Evolutionary conservation across 345 rosid species (phyloP), one percentile per base, ranked within the genome.

Genomic region (Aurinia saxatilis): DNA sequence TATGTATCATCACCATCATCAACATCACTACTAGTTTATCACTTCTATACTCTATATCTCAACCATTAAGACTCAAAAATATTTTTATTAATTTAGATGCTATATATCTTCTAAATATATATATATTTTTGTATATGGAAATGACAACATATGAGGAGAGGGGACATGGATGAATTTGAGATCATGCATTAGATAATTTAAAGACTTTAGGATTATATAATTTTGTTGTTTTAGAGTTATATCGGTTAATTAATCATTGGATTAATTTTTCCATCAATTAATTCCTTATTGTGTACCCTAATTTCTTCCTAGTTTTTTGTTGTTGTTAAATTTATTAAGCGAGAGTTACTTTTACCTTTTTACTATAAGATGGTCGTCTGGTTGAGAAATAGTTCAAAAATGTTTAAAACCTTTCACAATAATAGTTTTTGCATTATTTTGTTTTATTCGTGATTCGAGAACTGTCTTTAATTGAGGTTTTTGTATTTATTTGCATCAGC

Each of bases 1-100:
- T 9, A 65, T 72, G 74, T 65, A 72, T 59, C 66, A 71, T 74
- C 87, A 80, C 72, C 96, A 85, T 72, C 96, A 86, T 71, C 79
- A 83, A 45, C 88, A 82, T 53, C 85, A 88, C 25, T 84, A 65
- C 75, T 88, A 87, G 80, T 51, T 30, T 30, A 44, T 29, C 29
- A n/a, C n/a, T n/a, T 66, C 38, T 57, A 58, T 31, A 69, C 64
- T 62, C 69, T 49, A 23, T 50, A 49, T 56, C 11, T 56, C 58
- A 55, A 59, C 60, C 66, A 64, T 42, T 57, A 50, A 42, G 41
- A 41, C 60, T 71, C 47, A 17, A 41, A n/a, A 23, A 50, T 27
- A 71, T 50, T 40, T 57, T 63, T 57, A 49, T 57, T 64, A 50
- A 41, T 57, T 63, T 63, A 48, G 57, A 18, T 45, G 30, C 57